Percentiles rank a stretch among this genome's conserved stretches.
Evolutionary conservation across 306 rosid species (phyloP).

Genomic region (Dalbergia cultrata): DNA sequence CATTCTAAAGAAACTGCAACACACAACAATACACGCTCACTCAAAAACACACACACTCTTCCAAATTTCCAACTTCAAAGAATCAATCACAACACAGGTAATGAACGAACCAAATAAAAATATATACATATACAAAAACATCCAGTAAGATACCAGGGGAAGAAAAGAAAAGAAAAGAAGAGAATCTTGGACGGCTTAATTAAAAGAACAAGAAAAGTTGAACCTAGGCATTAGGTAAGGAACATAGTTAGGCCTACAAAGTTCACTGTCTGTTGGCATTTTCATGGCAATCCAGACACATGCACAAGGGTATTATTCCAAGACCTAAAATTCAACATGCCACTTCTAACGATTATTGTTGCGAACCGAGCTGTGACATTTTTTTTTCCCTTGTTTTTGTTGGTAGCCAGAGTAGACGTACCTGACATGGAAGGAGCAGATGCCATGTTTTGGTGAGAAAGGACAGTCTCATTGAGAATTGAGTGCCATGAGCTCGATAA

Average conservation of each 20-base stretch:
- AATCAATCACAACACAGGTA: slow-evolving; percentile 3
- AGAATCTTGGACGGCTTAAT: background rate
- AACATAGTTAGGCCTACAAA: slow-evolving; percentile 25
- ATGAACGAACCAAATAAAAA: slow-evolving; percentile 7
- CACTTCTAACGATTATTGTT: background rate
- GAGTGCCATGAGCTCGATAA: slow-evolving; percentile 37
- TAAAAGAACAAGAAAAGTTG: slow-evolving; percentile 14
- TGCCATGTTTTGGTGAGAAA: slow-evolving; percentile 66
- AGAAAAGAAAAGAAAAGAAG: background rate
- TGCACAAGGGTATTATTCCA: background rate
- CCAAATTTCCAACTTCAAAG: slow-evolving; percentile 12
- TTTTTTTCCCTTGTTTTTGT: slow-evolving; percentile 19
- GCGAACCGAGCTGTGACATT: slow-evolving; percentile 9
- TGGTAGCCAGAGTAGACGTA: slow-evolving; percentile 43
- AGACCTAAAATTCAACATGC: slow-evolving; percentile 32
- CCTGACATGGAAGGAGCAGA: slow-evolving; percentile 96
- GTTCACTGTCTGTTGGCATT: slow-evolving; percentile 33
- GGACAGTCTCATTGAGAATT: slow-evolving; percentile 85
- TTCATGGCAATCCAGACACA: background rate
- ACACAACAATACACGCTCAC: slow-evolving; percentile 21
- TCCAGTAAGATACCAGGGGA: background rate
- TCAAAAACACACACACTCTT: slow-evolving; percentile 39
- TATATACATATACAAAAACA: background rate
- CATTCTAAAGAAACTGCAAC: slow-evolving; percentile 91
- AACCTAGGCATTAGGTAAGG: slow-evolving; percentile 29